These are phyloP conservation scores for Metarhizium brunneum DNA, from an alignment of 2,329 filamentous ascomycete species.

Conservation along the genomic window DNA sequence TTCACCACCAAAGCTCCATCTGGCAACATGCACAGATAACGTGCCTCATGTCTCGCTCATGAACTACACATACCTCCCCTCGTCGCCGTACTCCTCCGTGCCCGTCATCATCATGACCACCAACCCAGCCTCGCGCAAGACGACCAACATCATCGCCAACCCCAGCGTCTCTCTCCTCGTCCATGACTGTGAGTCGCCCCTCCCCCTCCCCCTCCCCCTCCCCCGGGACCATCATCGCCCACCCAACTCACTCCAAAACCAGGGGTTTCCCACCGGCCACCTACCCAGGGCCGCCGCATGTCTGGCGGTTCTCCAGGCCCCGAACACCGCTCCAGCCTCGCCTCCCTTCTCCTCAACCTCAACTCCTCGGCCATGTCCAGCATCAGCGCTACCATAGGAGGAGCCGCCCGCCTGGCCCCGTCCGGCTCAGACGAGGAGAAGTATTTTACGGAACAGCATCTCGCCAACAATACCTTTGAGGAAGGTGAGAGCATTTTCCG, in stretches of 20 bases:
- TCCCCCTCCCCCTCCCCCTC: background rate
- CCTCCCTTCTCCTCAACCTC: constrained; percentile 76
- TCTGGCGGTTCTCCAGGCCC: constrained; percentile 55
- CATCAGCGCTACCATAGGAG: constrained; percentile 90
- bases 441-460: constrained; percentile 74
- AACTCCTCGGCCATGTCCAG: constrained; percentile 81
- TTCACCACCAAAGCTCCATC: constrained; percentile 60
- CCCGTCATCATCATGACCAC: constrained; percentile 96
- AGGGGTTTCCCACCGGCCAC: constrained; percentile 86
- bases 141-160: constrained; percentile 72
- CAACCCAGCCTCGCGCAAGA: constrained; percentile 69
- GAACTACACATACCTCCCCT: constrained; percentile 96
- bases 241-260: background rate
- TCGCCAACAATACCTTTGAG: constrained; percentile 87
- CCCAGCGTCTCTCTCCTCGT: constrained; percentile 88
- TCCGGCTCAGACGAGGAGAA: constrained; percentile 70
- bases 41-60: constrained; percentile 90
- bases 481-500: constrained; percentile 30
- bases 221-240: too few relatives aligned
- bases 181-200: constrained; percentile 60
- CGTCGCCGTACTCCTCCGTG: constrained; percentile 55
- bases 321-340: constrained; percentile 63
- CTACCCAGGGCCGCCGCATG: constrained; percentile 53
- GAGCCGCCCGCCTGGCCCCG: constrained; percentile 66
- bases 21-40: constrained; percentile 80